Conservation (phyloP, 768 basidiomycete genomes). For the Glaciozyma martinii region DNA sequence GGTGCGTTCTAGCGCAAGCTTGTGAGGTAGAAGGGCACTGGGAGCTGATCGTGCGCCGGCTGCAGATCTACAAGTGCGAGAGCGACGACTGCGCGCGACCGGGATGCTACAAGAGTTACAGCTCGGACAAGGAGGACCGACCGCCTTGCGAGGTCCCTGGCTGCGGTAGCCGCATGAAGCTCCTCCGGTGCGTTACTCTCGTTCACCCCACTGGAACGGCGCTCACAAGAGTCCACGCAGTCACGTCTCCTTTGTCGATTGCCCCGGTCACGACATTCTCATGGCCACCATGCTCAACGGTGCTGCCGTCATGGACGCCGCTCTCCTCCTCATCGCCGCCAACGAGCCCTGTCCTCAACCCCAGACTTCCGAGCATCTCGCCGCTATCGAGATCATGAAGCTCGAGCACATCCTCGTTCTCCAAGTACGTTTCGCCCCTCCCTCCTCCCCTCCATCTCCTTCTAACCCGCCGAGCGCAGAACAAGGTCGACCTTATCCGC, state of each 20-base stretch:
- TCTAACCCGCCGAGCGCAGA: constrained; percentile 13
- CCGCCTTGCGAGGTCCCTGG: constrained; percentile 90
- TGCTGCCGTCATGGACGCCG: constrained; percentile 99
- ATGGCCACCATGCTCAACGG: constrained; percentile 99
- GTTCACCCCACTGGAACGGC: not conserved
- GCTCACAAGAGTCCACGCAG: constrained; percentile 28
- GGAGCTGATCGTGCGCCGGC: not conserved
- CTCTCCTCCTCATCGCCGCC: constrained; percentile 85
- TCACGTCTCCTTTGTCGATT: constrained; percentile 97
- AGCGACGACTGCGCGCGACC: constrained; percentile 87
- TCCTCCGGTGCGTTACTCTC: constrained; percentile 52
- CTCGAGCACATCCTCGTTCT: constrained; percentile 94
- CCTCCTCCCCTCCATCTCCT: not conserved
- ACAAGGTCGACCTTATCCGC: constrained; percentile 97
- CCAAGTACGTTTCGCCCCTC: constrained; percentile 43
- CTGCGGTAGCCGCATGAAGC: constrained; percentile 80
- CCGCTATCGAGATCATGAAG: constrained; percentile 99
- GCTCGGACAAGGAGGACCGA: constrained; percentile 84
- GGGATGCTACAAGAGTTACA: constrained; percentile 87
- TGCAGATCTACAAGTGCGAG: constrained; percentile 94
- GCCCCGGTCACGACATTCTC: constrained; percentile 83
- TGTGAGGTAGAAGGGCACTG: not conserved
- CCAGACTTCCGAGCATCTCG: constrained; percentile 95
- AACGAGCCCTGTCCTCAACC: constrained; percentile 99
- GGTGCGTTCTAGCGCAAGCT: constrained; percentile 45